Base-by-base conservation (phyloP, 768 basidiomycete genomes). In the Suillus weaverae region DNA sequence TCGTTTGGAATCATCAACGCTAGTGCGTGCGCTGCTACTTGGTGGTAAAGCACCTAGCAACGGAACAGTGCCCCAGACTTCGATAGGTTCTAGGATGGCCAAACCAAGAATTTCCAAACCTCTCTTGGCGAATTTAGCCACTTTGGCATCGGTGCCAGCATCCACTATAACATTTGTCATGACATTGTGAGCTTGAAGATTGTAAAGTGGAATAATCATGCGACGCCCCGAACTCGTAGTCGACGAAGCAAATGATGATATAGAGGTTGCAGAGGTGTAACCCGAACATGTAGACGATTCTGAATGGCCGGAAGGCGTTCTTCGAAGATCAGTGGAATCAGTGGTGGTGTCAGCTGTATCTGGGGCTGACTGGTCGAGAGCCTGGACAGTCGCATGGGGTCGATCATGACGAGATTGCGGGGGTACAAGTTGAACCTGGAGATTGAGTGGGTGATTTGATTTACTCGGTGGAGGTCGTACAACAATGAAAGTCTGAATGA, bases 381-480 rank as follows among this genome's bases (percentile, higher is more conserved):
- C 83, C 63, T 83, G 81, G 22, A 82, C 76, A 53, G 73, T 78
- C 11, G 76, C 74, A 5, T 76, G 70, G 32, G 74, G 73, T 20
- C 76, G 77, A 20, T 80, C 79, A 66, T 72, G 32, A 75, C 81
- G 64, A 79, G 86, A 61, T 78, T 78, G 68, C 78, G 83, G 48
- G 6, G 92, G 92, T 1, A 97, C 90, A 48, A 97, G 88, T 75
- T 97, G 95, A 13, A 97, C 89, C 70, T 97, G 95, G 1, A 97
- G 82, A 73, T 96, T 95, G 51, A 96, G 81, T 0, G 94, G 91
- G 68, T 96, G 93, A 67, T 91, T 91, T n/a, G 86, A 82, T 70
- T 89, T 87, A 7, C 91, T 86, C 1, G 94, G 93, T 3, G 94
- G 94, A 5, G 95, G 95, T 59, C 92, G 87, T 62, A 97, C 95